phyloP scores from a whole-genome alignment of 1,139 yeast genomes.

The Suhomyces anneliseae region DNA sequence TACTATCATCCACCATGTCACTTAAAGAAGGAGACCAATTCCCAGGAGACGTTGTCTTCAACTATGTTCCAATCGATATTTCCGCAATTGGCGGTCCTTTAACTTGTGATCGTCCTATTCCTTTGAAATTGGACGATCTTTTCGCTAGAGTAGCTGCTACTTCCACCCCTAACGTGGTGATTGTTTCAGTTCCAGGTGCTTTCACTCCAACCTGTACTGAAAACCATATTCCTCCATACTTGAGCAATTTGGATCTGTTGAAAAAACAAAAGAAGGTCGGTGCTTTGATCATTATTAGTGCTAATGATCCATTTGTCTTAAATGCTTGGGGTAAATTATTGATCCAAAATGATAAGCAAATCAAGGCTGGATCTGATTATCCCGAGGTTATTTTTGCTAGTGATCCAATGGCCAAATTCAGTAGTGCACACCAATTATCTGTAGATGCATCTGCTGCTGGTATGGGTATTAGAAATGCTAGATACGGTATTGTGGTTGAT shows the following conservation, averaged over 20 bases:
- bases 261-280: slow-evolving; percentile 22
- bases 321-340: slow-evolving; percentile 35
- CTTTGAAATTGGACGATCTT: slow-evolving; percentile 25
- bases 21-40: slow-evolving; percentile 20
- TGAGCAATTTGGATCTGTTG: slow-evolving; percentile 21
- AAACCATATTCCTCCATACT: slow-evolving; percentile 31
- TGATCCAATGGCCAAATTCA: slow-evolving; percentile 28
- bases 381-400: slow-evolving; percentile 28
- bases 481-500: slow-evolving; percentile 67
- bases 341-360: slow-evolving; percentile 17
- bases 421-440: slow-evolving; percentile 20
- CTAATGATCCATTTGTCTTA: slow-evolving; percentile 32
- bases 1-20: slow-evolving; percentile 8
- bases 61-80: slow-evolving; percentile 28
- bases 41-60: slow-evolving; percentile 25
- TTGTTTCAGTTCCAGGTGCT: slow-evolving; percentile 34
- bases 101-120: slow-evolving; percentile 25
- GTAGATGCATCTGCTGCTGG: slow-evolving; percentile 40
- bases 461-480: slow-evolving; percentile 62
- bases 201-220: slow-evolving; percentile 35
- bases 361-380: slow-evolving; percentile 9
- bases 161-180: slow-evolving; percentile 18
- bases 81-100: slow-evolving; percentile 20
- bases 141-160: slow-evolving; percentile 17
- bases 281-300: slow-evolving; percentile 24